Evolutionary conservation across 768 basidiomycete genomes (phyloP).

Genomic region (Podaxis pistillaris): DNA sequence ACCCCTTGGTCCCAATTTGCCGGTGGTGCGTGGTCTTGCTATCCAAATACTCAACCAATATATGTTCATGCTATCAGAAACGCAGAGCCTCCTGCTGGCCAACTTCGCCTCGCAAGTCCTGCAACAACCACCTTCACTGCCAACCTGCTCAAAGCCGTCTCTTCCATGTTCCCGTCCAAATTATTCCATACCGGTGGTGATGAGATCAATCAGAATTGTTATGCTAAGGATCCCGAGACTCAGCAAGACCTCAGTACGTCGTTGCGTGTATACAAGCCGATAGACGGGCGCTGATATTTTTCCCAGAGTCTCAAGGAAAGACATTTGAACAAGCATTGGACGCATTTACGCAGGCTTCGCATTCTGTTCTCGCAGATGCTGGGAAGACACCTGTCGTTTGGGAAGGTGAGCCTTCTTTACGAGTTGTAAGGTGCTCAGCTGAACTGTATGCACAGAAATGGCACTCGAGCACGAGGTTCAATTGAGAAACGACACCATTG

Average conservation of each 20-base stretch:
- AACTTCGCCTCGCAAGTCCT: conserved; percentile 68
- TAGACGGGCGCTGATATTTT: background rate
- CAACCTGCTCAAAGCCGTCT: conserved; percentile 50
- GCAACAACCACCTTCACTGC: conserved; percentile 60
- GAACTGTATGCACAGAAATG: conserved; percentile 51
- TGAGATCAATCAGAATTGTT: conserved; percentile 71
- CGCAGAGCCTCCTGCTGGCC: conserved; percentile 75
- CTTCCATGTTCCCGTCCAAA: conserved; percentile 49
- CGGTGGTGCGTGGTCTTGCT: conserved; percentile 20
- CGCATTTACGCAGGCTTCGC: conserved; percentile 58
- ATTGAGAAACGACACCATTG: conserved; percentile 49
- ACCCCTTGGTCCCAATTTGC: conserved; percentile 63
- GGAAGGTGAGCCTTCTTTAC: conserved; percentile 49
- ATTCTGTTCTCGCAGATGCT: conserved; percentile 46
- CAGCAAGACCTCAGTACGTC: conserved; percentile 46
- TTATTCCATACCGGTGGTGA: conserved; percentile 83
- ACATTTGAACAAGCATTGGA: conserved; percentile 66
- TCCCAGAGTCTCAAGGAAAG: conserved; percentile 29
- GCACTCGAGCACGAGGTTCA: conserved; percentile 53
- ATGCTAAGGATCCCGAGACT: conserved; percentile 58
- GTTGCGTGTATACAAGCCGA: background rate
- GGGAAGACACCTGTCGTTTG: conserved; percentile 83
- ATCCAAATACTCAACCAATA: background rate
- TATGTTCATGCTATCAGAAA: background rate
- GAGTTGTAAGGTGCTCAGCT: conserved; percentile 13